Evolutionary conservation across 106 monocot species (phyloP), one percentile per base, ranked within the genome.

Genomic region (Ottelia alismoides): DNA sequence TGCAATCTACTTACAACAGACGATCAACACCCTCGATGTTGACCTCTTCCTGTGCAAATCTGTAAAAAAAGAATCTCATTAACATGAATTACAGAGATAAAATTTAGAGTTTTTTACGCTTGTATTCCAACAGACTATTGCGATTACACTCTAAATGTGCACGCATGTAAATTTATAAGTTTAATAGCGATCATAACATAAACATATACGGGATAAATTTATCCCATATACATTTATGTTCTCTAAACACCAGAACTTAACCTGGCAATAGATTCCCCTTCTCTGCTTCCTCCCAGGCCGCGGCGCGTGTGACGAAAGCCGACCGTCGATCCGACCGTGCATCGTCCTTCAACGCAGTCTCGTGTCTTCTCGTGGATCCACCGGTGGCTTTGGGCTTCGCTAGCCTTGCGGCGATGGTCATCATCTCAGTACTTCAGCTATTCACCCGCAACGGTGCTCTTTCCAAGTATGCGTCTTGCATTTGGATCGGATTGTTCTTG

Each of bases 11-110:
- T 43, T 2, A 5, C 4, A 21, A 48, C 1, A 29, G n/a, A n/a
- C n/a, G n/a, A n/a, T n/a, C n/a, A n/a, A n/a, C n/a, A n/a, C n/a
- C 80, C 54, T 67, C 63, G 22, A 80, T 80, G 46, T 71, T 80
- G 47, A 64, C 55, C 27, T 75, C 75, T 68, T 80, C 64, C 14
- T 60, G 66, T 51, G 67, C 75, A 60, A 67, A 75, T 60, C 80
- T 75, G 55, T n/a, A n/a, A n/a, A n/a, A n/a, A n/a, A n/a, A n/a
- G n/a, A n/a, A n/a, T n/a, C n/a, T n/a, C n/a, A n/a, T n/a, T n/a
- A n/a, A n/a, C n/a, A n/a, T n/a, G n/a, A n/a, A n/a, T n/a, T n/a
- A n/a, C n/a, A n/a, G n/a, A n/a, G n/a, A n/a, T n/a, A n/a, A n/a
- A n/a, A n/a, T n/a, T n/a, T n/a, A n/a, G n/a, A n/a, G n/a, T n/a